These are phyloP conservation scores for Coccomyxa sp. DNA, from an alignment of 139 green algal genomes.

Conservation along the genomic window DNA sequence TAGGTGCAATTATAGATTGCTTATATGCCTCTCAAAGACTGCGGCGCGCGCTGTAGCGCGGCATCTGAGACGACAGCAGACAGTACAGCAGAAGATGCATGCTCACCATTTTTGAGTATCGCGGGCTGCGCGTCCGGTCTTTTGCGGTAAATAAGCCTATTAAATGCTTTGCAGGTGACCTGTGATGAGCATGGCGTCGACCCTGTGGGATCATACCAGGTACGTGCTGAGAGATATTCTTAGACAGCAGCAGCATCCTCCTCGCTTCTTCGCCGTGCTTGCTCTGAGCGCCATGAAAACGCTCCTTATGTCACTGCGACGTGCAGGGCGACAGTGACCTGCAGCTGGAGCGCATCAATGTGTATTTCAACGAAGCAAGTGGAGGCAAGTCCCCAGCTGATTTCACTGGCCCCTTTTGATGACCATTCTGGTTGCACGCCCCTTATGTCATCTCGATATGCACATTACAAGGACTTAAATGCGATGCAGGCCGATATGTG, in stretches of 20 bases:
- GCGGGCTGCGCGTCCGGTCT: not conserved
- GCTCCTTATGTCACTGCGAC: not conserved
- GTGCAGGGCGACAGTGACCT: conserved; percentile 88
- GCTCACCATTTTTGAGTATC: not conserved
- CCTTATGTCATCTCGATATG: too few species aligned
- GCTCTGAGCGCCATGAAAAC: not conserved
- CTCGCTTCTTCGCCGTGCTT: not conserved
- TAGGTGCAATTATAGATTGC: not conserved
- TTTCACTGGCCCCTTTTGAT: not conserved
- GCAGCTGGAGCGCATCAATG: conserved; percentile 99
- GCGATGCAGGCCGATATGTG: conserved; percentile 87
- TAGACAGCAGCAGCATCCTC: not conserved
- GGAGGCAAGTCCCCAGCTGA: conserved; percentile 53
- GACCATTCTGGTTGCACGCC: too few species aligned
- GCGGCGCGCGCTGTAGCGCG: too few species aligned
- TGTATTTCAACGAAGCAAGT: conserved; percentile 99
- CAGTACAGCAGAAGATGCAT: not conserved
- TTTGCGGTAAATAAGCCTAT: not conserved
- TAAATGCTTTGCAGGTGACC: not conserved
- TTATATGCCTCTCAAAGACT: not conserved
- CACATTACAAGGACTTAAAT: too few species aligned
- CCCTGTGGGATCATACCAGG: conserved; percentile 84
- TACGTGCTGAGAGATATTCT: not conserved
- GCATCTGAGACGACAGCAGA: too few species aligned
- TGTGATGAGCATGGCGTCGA: conserved; percentile 90